These are phyloP conservation scores for Sporisorium iseilematis-ciliati DNA, from an alignment of 1,284 basidiomycete species.

Conservation along the genomic window DNA sequence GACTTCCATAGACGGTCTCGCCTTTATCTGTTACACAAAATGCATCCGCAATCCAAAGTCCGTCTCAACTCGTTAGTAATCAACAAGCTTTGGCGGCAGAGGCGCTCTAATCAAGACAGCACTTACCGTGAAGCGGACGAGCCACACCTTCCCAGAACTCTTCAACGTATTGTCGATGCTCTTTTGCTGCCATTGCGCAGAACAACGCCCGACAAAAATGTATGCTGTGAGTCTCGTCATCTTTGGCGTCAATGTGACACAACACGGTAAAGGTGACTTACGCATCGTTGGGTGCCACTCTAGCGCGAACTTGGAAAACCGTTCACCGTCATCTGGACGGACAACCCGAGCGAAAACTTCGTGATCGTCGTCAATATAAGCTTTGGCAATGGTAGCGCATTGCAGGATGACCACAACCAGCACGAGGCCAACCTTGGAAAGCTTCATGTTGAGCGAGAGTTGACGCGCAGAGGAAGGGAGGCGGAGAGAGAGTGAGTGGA, in stretches of 20 bases:
- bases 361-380: neutral
- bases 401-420: neutral
- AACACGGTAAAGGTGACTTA: too few relatives aligned
- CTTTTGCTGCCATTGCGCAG: too few relatives aligned
- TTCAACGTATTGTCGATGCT: neutral
- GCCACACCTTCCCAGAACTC: neutral
- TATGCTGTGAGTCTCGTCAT: too few relatives aligned
- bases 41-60: neutral
- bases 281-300: neutral
- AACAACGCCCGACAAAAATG: too few relatives aligned
- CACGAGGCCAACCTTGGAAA: neutral
- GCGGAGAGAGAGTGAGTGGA: too few relatives aligned
- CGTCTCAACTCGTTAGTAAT: neutral
- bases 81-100: too few relatives aligned
- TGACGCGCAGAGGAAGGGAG: too few relatives aligned
- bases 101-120: neutral
- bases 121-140: neutral
- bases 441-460: slow-evolving; percentile 4
- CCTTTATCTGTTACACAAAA: neutral
- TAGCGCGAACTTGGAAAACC: too few relatives aligned
- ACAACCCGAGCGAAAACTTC: too few relatives aligned
- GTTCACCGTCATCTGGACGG: neutral
- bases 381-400: neutral
- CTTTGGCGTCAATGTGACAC: too few relatives aligned
- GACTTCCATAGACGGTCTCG: too few relatives aligned